Percentiles rank a stretch among this genome's conserved stretches.
Conservation (phyloP, 257 asterid species). For the Mentha longifolia region DNA sequence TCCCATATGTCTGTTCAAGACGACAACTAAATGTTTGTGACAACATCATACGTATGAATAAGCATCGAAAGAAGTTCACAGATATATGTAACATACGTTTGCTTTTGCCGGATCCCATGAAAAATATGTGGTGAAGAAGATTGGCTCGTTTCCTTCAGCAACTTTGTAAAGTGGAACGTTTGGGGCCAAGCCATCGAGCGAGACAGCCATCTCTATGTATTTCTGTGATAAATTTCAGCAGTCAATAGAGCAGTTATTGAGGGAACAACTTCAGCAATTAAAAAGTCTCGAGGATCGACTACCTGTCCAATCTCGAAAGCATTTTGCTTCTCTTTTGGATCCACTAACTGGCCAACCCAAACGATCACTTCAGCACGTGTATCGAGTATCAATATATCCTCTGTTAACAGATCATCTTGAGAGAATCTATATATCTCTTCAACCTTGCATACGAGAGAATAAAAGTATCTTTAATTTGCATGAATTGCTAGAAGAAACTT, state of each 20-base stretch:
- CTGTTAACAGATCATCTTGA: conserved; percentile 95
- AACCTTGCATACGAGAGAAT: conserved; percentile 45
- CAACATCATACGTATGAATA: conserved; percentile 1
- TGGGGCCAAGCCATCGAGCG: conserved; percentile 79
- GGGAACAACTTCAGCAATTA: conserved; percentile 11
- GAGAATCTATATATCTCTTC: conserved; percentile 91
- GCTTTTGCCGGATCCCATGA: conserved; percentile 98
- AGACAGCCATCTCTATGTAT: conserved; percentile 81
- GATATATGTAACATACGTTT: conserved; percentile 50
- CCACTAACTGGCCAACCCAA: conserved; percentile 93
- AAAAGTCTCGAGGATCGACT: conserved; percentile 25
- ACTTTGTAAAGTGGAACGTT: conserved; percentile 83
- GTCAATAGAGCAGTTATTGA: conserved; percentile 31
- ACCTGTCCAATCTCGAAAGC: conserved; percentile 91
- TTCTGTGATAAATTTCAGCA: conserved; percentile 54
- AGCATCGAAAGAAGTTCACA: background rate
- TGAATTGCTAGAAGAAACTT: conserved; percentile 11
- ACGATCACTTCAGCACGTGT: conserved; percentile 86
- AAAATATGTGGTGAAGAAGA: conserved; percentile 89
- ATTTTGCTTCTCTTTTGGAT: conserved; percentile 73
- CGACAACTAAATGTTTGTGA: background rate
- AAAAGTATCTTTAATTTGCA: conserved; percentile 17
- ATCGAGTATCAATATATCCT: conserved; percentile 86
- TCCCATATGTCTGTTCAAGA: conserved; percentile 75
- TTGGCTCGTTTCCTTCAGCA: conserved; percentile 93